These are phyloP conservation scores for Boletus smithii DNA, from an alignment of 1,284 basidiomycete species.

Conservation along the genomic window DNA sequence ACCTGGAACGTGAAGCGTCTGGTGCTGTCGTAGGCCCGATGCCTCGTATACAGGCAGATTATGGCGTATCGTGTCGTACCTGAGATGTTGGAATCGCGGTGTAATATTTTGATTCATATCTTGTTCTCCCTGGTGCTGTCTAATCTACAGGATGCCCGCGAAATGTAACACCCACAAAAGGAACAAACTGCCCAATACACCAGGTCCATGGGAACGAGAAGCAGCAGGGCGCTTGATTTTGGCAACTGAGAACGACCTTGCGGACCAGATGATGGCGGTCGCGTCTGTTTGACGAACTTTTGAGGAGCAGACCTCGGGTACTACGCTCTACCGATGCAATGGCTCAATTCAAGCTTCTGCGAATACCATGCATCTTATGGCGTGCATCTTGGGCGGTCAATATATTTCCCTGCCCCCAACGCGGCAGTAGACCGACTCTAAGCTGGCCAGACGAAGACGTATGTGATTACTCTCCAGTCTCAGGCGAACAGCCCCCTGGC, in stretches of 20 bases:
- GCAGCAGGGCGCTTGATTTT: neutral
- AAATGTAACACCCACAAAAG: neutral
- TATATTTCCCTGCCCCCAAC: too few relatives aligned
- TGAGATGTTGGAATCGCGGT: conserved; percentile 13
- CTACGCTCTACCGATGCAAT: too few relatives aligned
- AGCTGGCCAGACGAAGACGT: conserved; percentile 7
- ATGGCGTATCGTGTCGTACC: conserved; percentile 9
- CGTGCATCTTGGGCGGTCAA: conserved; percentile 3
- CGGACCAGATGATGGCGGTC: conserved; percentile 32
- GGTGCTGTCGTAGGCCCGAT: conserved; percentile 11
- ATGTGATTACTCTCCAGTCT: conserved; percentile 2
- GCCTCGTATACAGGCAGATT: conserved; percentile 5
- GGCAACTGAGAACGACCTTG: neutral
- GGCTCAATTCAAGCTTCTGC: neutral
- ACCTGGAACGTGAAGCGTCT: conserved; percentile 17
- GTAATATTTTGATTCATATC: conserved; percentile 17
- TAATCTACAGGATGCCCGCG: conserved; percentile 15
- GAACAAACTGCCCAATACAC: conserved; percentile 1
- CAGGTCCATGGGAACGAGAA: conserved; percentile 5
- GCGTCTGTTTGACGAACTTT: conserved; percentile 36
- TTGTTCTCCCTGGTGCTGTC: conserved; percentile 5
- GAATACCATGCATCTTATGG: neutral
- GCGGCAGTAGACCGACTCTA: conserved; percentile 3
- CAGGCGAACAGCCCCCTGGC: conserved; percentile 1
- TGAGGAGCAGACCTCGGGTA: conserved; percentile 36